Evolutionary conservation across 106 monocot species (phyloP), one percentile per base, ranked within the genome.

Genomic region (Dendrobium chrysotoxum): DNA sequence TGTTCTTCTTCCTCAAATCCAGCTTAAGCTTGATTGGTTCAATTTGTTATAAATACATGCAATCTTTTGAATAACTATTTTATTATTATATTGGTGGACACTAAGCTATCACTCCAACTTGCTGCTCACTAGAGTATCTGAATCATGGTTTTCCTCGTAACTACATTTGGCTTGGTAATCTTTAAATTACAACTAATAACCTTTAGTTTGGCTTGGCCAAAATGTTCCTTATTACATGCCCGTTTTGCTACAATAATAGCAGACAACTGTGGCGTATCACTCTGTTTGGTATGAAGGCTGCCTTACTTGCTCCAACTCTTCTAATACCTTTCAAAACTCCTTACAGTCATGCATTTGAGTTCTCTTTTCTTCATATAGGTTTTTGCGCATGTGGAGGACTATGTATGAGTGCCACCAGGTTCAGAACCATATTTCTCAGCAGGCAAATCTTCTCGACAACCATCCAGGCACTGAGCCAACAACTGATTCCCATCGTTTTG

Each of bases 371-470:
- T 65, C 23, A 54, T 81, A 46, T 9, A 97, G 96, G 72, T 83
- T 97, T 28, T 76, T 79, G 79, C 77, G 92, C 53, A 94, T 97
- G 96, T 97, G 96, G 96, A 90, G 94, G 82, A 86, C 81, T 53
- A 94, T 97, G 94, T 84, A 88, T 46, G 92, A 97, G 72, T 94
- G 96, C 83, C 96, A 97, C 79, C 92, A 90, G 77, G 89, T 86
- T 61, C 96, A 97, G 79, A 92, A 87, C 78, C 94, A 94, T 50
- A 85, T 94, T 77, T 83, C 96, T 40, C 96, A 90, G 61, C 91
- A 91, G 83, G 84, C 82, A 26, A 87, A 79, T 74, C 94, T 92
- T 85, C 68, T 94, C 4, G 87, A 92, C 65, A 86, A 78, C 45
- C 81, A 73, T 75, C 83, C 82, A 11, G 85, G 83, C 25, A 81